Percentiles rank a stretch among this genome's conserved stretches.
These are phyloP conservation scores for Zoysia pacifica DNA, from an alignment of 176 grass and related monocot genomes.

Conservation along the genomic window DNA sequence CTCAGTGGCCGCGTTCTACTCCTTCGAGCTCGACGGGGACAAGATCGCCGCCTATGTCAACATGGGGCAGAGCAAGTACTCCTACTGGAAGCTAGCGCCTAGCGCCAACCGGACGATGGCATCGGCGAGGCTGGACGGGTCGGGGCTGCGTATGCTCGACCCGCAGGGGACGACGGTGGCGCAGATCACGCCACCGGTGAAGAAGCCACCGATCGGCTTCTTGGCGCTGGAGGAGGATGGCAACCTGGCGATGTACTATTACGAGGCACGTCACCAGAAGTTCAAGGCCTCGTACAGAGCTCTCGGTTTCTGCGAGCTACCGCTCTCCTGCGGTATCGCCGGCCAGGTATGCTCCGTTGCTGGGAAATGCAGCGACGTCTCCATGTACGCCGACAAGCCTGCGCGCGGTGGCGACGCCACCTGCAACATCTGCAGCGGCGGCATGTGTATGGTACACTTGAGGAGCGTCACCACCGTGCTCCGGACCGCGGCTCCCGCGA, in stretches of 20 bases:
- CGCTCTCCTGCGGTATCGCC: conserved; percentile 36
- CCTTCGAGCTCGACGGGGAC: conserved; percentile 55
- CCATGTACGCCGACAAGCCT: conserved; percentile 10
- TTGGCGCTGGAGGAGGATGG: conserved; percentile 37
- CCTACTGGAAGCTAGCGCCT: conserved; percentile 56
- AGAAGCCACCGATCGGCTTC: conserved; percentile 34
- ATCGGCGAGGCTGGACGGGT: conserved; percentile 21
- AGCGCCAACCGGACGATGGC: conserved; percentile 27
- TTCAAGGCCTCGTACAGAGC: conserved; percentile 41
- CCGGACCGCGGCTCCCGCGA: not conserved
- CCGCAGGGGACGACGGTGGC: not conserved
- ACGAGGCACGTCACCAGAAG: not conserved
- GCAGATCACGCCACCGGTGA: conserved; percentile 24
- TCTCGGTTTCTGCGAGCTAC: conserved; percentile 43
- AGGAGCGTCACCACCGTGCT: conserved; percentile 43
- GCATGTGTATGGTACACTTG: conserved; percentile 29
- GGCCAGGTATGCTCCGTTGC: conserved; percentile 36
- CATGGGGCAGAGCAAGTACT: not conserved
- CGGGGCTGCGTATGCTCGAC: conserved; percentile 41
- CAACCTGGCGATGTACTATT: conserved; percentile 37
- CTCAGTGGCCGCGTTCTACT: conserved; percentile 35
- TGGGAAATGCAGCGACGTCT: conserved; percentile 41
- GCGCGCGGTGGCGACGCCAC: not conserved
- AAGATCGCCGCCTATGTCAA: conserved; percentile 56
- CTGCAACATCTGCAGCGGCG: conserved; percentile 22